phyloP scores from a whole-genome alignment of 2,329 filamentous ascomycete species.

The Scortechinia acanthostroma region DNA sequence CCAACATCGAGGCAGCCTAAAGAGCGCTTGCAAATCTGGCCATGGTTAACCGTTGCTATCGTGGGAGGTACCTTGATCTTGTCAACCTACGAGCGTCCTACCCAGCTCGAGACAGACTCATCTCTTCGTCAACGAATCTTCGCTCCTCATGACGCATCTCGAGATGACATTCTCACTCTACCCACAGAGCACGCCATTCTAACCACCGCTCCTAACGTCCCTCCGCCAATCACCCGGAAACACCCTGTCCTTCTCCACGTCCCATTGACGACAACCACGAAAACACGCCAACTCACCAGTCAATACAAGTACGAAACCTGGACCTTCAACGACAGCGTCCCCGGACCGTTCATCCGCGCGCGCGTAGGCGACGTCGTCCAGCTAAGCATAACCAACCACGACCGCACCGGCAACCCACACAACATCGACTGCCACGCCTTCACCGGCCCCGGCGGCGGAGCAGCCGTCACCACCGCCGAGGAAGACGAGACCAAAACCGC shows the following conservation, averaged over 20 bases:
- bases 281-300: constrained; percentile 17
- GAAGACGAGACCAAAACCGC: constrained; percentile 20
- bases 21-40: no score
- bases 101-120: no score
- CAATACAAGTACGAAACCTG: constrained; percentile 23
- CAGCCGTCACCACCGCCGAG: constrained; percentile 18
- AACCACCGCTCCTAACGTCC: constrained; percentile 17
- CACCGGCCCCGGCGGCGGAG: constrained; percentile 19
- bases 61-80: no score
- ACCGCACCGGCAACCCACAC: constrained; percentile 20
- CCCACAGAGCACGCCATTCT: constrained; percentile 17
- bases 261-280: constrained; percentile 13
- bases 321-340: constrained; percentile 21
- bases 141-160: no score
- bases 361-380: constrained; percentile 21
- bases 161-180: no score
- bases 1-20: no score
- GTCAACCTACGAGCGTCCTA: no score
- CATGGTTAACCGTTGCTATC: no score
- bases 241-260: constrained; percentile 19
- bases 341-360: constrained; percentile 23
- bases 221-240: constrained; percentile 17
- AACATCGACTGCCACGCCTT: constrained; percentile 24
- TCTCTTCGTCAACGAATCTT: no score
- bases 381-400: constrained; percentile 18